A percentile compares a stretch with the other conserved stretches of the same genome.
Conservation (phyloP, 2,329 filamentous ascomycete species). For the Aureobasidium sp. region DNA sequence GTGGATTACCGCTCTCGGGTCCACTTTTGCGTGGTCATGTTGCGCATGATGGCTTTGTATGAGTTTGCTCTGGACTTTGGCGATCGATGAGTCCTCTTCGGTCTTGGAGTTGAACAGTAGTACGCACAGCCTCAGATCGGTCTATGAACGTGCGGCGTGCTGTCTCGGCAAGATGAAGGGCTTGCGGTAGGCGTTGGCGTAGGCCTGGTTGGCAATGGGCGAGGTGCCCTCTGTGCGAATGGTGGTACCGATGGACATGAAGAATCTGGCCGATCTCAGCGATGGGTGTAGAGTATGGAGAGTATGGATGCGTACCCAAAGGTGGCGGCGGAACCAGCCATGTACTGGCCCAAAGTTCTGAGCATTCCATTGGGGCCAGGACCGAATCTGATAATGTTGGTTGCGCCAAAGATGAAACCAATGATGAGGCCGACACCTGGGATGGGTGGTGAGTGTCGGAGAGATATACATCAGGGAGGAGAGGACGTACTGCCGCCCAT, state of each 20-base stretch:
- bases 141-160: constrained; percentile 19
- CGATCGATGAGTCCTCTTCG: not conserved
- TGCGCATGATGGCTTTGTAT: not conserved
- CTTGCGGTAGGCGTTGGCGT: constrained; percentile 63
- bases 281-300: not conserved
- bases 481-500: constrained; percentile 86
- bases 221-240: constrained; percentile 80
- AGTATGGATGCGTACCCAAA: constrained; percentile 33
- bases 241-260: constrained; percentile 97
- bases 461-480: not conserved
- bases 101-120: not conserved
- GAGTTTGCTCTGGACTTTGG: not conserved
- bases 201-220: constrained; percentile 66
- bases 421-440: constrained; percentile 91
- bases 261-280: constrained; percentile 54
- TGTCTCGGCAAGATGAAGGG: constrained; percentile 61
- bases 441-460: constrained; percentile 21
- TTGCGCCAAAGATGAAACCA: constrained; percentile 89
- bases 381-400: constrained; percentile 92
- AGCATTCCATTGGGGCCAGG: constrained; percentile 90
- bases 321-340: constrained; percentile 88
- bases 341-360: constrained; percentile 91
- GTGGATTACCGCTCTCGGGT: not conserved
- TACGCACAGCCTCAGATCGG: not conserved
- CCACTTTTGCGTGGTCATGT: not conserved